Evolutionary conservation across 2,329 filamentous ascomycete species (phyloP).

Genomic region (Fusarium pseudograminearum): DNA sequence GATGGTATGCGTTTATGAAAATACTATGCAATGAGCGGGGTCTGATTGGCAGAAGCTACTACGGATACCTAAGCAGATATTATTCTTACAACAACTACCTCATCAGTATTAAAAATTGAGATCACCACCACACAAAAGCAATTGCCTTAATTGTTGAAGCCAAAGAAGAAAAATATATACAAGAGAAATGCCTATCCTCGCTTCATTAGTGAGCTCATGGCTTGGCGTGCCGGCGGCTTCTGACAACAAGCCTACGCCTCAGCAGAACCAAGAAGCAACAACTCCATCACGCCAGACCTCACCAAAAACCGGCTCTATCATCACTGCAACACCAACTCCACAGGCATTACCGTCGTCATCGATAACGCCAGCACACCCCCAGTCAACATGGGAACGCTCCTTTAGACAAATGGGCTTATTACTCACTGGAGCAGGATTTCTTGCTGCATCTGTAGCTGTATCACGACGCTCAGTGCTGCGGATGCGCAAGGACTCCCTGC

Average conservation of each 20-base stretch:
- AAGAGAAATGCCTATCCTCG: constrained; percentile 9
- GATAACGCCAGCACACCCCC: not conserved
- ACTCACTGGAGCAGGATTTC: constrained; percentile 79
- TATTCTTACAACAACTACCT: not conserved
- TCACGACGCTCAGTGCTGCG: constrained; percentile 77
- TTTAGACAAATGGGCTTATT: constrained; percentile 76
- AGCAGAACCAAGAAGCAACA: constrained; percentile 14
- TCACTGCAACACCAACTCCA: constrained; percentile 2
- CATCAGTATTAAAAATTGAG: not conserved
- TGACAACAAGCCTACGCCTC: constrained; percentile 12
- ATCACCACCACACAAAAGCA: constrained; percentile 4
- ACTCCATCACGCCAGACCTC: constrained; percentile 33
- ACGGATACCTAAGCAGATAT: not conserved
- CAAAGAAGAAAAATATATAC: not conserved
- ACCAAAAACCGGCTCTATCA: constrained; percentile 15
- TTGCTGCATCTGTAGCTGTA: constrained; percentile 76
- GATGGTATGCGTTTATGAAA: constrained; percentile 5
- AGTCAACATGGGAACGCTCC: constrained; percentile 57
- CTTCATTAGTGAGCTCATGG: constrained; percentile 37
- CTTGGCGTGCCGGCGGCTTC: constrained; percentile 34
- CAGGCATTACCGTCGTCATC: not conserved
- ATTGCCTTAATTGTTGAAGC: not conserved
- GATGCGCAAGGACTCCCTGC: constrained; percentile 70
- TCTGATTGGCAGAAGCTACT: not conserved
- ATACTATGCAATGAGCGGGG: constrained; percentile 31